phyloP scores from a whole-genome alignment of 495 filamentous ascomycete genomes.

The Bathelium albidoporum region DNA sequence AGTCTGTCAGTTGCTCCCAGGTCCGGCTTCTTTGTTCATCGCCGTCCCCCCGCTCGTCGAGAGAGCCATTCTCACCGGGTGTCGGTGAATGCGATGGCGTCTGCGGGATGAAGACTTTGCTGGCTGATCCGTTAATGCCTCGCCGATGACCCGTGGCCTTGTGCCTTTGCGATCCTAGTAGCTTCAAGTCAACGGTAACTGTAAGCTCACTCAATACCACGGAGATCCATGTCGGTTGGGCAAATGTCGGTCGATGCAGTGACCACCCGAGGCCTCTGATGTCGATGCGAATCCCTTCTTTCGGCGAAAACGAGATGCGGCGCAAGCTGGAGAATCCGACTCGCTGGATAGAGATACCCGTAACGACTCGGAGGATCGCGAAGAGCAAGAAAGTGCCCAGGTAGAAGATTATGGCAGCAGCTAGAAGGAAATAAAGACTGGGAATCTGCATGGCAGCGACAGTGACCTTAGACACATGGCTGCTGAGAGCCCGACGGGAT shows the following conservation, averaged over 20 bases:
- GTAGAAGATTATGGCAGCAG: slow-evolving; percentile 74
- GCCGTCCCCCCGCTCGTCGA: slow-evolving; percentile 15
- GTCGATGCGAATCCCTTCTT: slow-evolving; percentile 79
- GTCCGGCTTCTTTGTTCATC: slow-evolving; percentile 49
- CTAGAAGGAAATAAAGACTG: slow-evolving; percentile 70
- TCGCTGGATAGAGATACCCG: slow-evolving; percentile 91
- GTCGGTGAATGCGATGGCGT: neutral
- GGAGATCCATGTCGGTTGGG: slow-evolving; percentile 94
- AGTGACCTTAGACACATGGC: neutral
- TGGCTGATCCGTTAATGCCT: slow-evolving; percentile 14
- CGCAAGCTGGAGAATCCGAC: slow-evolving; percentile 85
- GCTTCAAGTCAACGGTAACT: slow-evolving; percentile 67
- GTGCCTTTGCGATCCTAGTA: slow-evolving; percentile 28
- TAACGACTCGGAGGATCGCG: slow-evolving; percentile 81
- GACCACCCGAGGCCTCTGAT: slow-evolving; percentile 79
- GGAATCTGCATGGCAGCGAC: slow-evolving; percentile 45
- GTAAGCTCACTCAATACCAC: slow-evolving; percentile 74
- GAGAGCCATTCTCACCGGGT: slow-evolving; percentile 3
- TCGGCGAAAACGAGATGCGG: slow-evolving; percentile 76
- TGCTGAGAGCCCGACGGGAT: neutral
- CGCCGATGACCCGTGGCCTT: neutral
- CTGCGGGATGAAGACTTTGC: slow-evolving; percentile 5
- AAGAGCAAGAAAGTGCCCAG: slow-evolving; percentile 87
- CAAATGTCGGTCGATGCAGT: slow-evolving; percentile 86
- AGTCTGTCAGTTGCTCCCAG: slow-evolving; percentile 62